phyloP scores from a whole-genome alignment of 1,284 basidiomycete genomes.

The Agaricales sp. region DNA sequence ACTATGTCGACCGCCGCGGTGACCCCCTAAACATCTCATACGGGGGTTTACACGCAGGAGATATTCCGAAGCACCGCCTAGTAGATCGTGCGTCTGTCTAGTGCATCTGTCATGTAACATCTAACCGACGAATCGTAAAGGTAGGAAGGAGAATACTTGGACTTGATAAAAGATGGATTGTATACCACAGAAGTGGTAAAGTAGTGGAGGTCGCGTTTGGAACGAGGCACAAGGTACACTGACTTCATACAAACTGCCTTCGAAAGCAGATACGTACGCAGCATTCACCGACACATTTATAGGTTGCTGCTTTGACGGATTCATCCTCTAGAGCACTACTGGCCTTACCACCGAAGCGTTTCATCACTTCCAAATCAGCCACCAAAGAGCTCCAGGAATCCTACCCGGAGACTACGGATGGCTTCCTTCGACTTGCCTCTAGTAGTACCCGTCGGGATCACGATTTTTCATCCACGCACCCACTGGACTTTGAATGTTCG shows the following conservation, averaged over 20 bases:
- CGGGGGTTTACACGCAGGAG: slow-evolving; percentile 41
- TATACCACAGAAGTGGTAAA: slow-evolving; percentile 36
- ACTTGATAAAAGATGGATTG: slow-evolving; percentile 35
- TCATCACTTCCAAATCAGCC: slow-evolving; percentile 26
- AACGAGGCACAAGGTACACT: slow-evolving; percentile 36
- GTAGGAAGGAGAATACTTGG: slow-evolving; percentile 57
- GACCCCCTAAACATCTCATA: slow-evolving; percentile 47
- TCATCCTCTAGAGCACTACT: slow-evolving; percentile 41
- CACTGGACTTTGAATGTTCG: slow-evolving; percentile 28
- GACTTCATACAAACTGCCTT: too few relatives aligned
- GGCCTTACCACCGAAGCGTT: slow-evolving; percentile 34
- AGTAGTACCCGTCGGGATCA: neutral
- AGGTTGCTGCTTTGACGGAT: slow-evolving; percentile 40
- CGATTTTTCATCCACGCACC: neutral
- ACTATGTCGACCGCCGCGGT: slow-evolving; percentile 61
- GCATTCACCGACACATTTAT: neutral
- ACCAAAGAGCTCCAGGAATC: slow-evolving; percentile 17
- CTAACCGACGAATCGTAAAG: slow-evolving; percentile 29
- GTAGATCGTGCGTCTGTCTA: slow-evolving; percentile 34
- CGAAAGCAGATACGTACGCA: neutral
- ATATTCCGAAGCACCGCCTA: slow-evolving; percentile 57
- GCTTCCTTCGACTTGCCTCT: slow-evolving; percentile 37
- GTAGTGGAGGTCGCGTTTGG: slow-evolving; percentile 51
- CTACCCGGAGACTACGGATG: slow-evolving; percentile 53
- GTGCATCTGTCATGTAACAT: slow-evolving; percentile 36